phyloP scores from a whole-genome alignment of 768 basidiomycete species.

The Punctularia strigosozonata region DNA sequence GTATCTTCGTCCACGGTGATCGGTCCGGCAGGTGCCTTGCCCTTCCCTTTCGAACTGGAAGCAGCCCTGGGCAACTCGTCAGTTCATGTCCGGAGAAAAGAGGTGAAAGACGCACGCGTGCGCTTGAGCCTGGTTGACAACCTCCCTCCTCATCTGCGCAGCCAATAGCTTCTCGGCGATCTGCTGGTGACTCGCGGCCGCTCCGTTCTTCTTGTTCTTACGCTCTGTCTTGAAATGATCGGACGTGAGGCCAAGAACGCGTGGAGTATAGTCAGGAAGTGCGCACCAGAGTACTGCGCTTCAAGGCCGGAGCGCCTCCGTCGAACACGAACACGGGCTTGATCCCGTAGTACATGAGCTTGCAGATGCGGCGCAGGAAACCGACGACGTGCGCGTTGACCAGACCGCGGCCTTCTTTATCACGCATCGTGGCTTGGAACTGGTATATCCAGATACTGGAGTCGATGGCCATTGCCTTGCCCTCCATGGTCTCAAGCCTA shows the following conservation, averaged over 20 bases:
- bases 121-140: conserved; percentile 50
- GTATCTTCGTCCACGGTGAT: conserved; percentile 56
- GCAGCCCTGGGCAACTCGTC: conserved; percentile 2
- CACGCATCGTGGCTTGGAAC: conserved; percentile 98
- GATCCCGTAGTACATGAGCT: conserved; percentile 93
- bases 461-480: conserved; percentile 94
- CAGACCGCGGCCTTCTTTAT: conserved; percentile 85
- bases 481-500: conserved; percentile 90
- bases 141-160: conserved; percentile 85
- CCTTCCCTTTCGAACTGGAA: conserved; percentile 27
- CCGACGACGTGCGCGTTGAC: conserved; percentile 93
- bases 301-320: conserved; percentile 87
- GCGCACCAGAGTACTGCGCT: conserved; percentile 79
- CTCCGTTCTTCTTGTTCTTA: conserved; percentile 85
- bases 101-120: conserved; percentile 25
- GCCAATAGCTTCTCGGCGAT: conserved; percentile 88
- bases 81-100: neutral
- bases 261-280: neutral
- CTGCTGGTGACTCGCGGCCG: conserved; percentile 73
- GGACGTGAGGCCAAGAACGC: conserved; percentile 4
- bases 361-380: conserved; percentile 81
- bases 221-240: conserved; percentile 53
- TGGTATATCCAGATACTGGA: conserved; percentile 99
- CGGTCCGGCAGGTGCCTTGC: conserved; percentile 30
- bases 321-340: conserved; percentile 99